Percentiles rank a stretch among this genome's conserved stretches.
Evolutionary conservation across 2,329 filamentous ascomycete genomes (phyloP).

Genomic region (Westerdykella sp.): DNA sequence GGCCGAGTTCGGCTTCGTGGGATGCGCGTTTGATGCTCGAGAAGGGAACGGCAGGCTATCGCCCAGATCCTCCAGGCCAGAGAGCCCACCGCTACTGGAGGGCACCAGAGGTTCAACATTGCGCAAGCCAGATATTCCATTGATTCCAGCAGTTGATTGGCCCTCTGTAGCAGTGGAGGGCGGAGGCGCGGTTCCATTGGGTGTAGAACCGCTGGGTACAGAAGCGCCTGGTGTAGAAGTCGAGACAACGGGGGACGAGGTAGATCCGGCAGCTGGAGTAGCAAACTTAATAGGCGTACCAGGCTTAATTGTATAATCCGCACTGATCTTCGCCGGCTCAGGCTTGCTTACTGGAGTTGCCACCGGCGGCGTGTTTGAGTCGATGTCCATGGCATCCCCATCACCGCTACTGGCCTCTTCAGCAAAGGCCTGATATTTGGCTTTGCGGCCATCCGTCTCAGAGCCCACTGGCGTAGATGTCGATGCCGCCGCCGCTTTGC

Average conservation of each 20-base stretch:
- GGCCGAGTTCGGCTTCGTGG: slow-evolving; percentile 36
- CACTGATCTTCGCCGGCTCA: slow-evolving; percentile 3
- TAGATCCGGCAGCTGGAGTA: not conserved
- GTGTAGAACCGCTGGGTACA: slow-evolving; percentile 2
- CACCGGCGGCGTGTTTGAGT: slow-evolving; percentile 29
- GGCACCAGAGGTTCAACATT: slow-evolving; percentile 46
- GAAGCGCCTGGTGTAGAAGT: not conserved
- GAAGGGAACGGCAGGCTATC: slow-evolving; percentile 55
- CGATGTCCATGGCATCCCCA: slow-evolving; percentile 46
- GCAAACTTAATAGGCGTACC: slow-evolving; percentile 2
- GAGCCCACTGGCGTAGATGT: slow-evolving; percentile 11
- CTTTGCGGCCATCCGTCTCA: slow-evolving; percentile 20
- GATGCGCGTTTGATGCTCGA: slow-evolving; percentile 42
- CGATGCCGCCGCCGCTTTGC: slow-evolving; percentile 21
- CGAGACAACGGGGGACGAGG: not conserved
- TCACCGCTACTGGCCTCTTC: slow-evolving; percentile 21
- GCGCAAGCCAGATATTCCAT: slow-evolving; percentile 48
- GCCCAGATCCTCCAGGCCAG: slow-evolving; percentile 49
- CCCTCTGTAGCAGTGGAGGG: slow-evolving; percentile 13
- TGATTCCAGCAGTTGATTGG: slow-evolving; percentile 14
- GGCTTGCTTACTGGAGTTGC: slow-evolving; percentile 3
- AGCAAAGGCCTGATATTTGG: slow-evolving; percentile 28
- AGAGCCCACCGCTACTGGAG: slow-evolving; percentile 43
- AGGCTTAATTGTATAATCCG: slow-evolving; percentile 1
- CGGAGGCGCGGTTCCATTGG: slow-evolving; percentile 14